Evolutionary conservation across 2,329 filamentous ascomycete species (phyloP).

Genomic region (Scopulariopsis brevicaulis): DNA sequence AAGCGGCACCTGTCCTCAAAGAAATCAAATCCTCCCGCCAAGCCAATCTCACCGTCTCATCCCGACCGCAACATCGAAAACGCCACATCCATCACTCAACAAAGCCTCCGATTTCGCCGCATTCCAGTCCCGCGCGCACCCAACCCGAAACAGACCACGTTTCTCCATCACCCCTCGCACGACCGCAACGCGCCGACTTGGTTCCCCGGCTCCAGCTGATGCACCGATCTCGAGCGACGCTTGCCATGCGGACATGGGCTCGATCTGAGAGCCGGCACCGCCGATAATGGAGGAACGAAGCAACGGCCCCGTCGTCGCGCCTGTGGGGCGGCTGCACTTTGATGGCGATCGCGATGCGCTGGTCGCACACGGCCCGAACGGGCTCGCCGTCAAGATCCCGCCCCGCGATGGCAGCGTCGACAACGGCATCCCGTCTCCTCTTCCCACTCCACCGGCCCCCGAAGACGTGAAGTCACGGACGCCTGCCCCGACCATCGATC

Average conservation of each 20-base stretch:
- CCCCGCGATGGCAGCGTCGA: not conserved
- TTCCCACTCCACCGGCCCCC: not conserved
- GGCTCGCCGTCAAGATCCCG: not conserved
- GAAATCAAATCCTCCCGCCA: too few relatives aligned
- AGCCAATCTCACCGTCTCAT: too few relatives aligned
- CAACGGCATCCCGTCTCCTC: not conserved
- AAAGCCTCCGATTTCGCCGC: too few relatives aligned
- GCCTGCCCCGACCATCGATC: not conserved
- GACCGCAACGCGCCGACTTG: not conserved
- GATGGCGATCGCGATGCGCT: not conserved
- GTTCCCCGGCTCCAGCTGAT: not conserved
- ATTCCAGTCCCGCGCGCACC: not conserved
- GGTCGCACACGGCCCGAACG: not conserved
- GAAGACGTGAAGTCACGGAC: not conserved
- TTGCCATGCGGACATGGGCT: not conserved
- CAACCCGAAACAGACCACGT: not conserved
- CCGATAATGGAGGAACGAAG: constrained; percentile 1
- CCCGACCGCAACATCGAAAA: too few relatives aligned
- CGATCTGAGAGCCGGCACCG: not conserved
- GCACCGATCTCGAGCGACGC: not conserved
- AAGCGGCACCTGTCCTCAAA: too few relatives aligned
- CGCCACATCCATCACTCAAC: too few relatives aligned
- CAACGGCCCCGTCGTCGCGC: not conserved
- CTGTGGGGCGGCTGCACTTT: not conserved
- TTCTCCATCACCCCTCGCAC: not conserved